Evolutionary conservation across 1,139 yeast species (phyloP).

Genomic region (Saccharomyces pastorianus): DNA sequence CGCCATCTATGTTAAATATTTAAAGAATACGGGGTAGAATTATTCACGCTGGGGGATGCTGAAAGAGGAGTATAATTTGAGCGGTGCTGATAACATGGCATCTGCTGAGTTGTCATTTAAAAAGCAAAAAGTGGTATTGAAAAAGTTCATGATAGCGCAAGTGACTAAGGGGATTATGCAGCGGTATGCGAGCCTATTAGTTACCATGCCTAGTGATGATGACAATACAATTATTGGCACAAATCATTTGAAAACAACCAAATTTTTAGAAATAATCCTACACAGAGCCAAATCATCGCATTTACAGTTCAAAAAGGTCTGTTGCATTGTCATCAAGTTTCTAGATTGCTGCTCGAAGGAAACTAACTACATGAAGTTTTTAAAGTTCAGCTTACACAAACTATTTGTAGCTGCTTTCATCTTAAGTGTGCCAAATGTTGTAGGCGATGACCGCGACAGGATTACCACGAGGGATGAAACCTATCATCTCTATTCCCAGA

Average conservation of each 20-base stretch:
- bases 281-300: slow-evolving; percentile 14
- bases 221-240: neutral
- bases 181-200: slow-evolving; percentile 11
- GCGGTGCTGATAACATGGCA: neutral
- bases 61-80: neutral
- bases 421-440: slow-evolving; percentile 14
- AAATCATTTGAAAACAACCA: slow-evolving; percentile 1
- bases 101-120: slow-evolving; percentile 2
- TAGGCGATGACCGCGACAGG: slow-evolving; percentile 10
- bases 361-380: slow-evolving; percentile 17
- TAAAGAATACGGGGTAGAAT: neutral
- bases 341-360: slow-evolving; percentile 16
- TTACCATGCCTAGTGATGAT: neutral
- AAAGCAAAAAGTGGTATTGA: slow-evolving; percentile 9
- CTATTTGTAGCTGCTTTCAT: slow-evolving; percentile 19
- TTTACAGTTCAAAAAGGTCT: slow-evolving; percentile 21
- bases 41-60: neutral
- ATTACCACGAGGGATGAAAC: slow-evolving; percentile 14
- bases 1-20: neutral
- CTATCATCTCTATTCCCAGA: slow-evolving; percentile 13
- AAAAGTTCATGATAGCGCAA: slow-evolving; percentile 13
- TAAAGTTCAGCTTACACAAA: slow-evolving; percentile 18
- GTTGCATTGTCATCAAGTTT: slow-evolving; percentile 23
- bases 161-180: slow-evolving; percentile 11
- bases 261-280: slow-evolving; percentile 13